phyloP scores from a whole-genome alignment of 192 early-diverging fungal genomes.

The Linnemannia zychae region DNA sequence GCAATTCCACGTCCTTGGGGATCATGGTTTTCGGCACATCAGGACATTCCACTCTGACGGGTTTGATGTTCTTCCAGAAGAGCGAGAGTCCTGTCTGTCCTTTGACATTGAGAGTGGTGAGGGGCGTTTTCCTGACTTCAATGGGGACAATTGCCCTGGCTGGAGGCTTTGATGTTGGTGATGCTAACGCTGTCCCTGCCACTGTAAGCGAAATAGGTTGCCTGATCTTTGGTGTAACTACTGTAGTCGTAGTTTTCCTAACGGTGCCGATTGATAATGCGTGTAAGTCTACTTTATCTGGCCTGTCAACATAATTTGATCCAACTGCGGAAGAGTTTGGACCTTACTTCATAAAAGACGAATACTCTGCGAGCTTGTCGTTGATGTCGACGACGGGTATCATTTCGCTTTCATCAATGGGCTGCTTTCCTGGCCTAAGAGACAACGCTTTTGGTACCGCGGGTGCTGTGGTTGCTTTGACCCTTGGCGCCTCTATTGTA shows the following conservation, averaged over 20 bases:
- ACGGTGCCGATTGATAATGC: not conserved
- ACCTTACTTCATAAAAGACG: slow-evolving; percentile 54
- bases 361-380: slow-evolving; percentile 51
- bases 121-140: slow-evolving; percentile 44
- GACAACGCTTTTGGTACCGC: slow-evolving; percentile 37
- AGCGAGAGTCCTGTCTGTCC: slow-evolving; percentile 47
- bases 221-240: slow-evolving; percentile 16
- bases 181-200: slow-evolving; percentile 18
- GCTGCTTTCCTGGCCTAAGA: slow-evolving; percentile 33
- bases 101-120: slow-evolving; percentile 15
- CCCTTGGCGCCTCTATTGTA: slow-evolving; percentile 43
- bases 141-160: slow-evolving; percentile 37
- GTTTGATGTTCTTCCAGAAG: slow-evolving; percentile 56
- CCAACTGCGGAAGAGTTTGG: not conserved
- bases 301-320: not conserved
- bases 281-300: not conserved
- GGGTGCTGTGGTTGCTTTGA: slow-evolving; percentile 45
- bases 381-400: slow-evolving; percentile 53
- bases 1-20: slow-evolving; percentile 47
- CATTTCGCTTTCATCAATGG: slow-evolving; percentile 28
- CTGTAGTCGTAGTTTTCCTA: slow-evolving; percentile 40
- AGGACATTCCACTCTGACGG: slow-evolving; percentile 48
- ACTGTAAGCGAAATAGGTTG: slow-evolving; percentile 47
- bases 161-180: slow-evolving; percentile 3
- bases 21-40: slow-evolving; percentile 35